Conservation (phyloP, 106 monocot species). For the Cymbidium sinense region DNA sequence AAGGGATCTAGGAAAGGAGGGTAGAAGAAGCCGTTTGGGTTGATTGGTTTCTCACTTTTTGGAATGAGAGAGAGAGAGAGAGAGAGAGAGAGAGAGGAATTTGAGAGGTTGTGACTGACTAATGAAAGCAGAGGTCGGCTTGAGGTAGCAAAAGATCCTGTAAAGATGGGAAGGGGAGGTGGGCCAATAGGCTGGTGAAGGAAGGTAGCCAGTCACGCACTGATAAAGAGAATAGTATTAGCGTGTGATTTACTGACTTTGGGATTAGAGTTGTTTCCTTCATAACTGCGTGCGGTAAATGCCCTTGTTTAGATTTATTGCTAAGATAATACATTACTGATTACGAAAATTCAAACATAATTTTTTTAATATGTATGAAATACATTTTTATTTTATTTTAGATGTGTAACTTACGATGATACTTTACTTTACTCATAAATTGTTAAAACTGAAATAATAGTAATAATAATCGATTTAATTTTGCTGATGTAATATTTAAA, state of each 20-base stretch:
- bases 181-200: neutral
- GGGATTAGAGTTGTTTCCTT: neutral
- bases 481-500: too few relatives aligned
- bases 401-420: too few relatives aligned
- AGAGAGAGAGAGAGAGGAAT: slow-evolving; percentile 3
- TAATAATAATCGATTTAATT: too few relatives aligned
- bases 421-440: too few relatives aligned
- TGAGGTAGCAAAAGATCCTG: neutral
- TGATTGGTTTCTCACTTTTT: neutral
- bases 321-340: too few relatives aligned
- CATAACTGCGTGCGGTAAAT: neutral
- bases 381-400: too few relatives aligned
- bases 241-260: neutral
- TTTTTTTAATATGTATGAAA: too few relatives aligned
- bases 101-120: neutral
- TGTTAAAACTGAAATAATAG: too few relatives aligned
- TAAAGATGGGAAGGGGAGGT: neutral
- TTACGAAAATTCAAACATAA: too few relatives aligned
- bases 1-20: neutral
- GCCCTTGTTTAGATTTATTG: neutral
- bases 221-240: slow-evolving; percentile 3
- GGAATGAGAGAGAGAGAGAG: slow-evolving; percentile 2
- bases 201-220: slow-evolving; percentile 7
- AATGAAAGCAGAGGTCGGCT: neutral
- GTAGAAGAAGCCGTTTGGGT: neutral